Conservation (phyloP, 768 basidiomycete species). For the Termitomyces eurrhizus region DNA sequence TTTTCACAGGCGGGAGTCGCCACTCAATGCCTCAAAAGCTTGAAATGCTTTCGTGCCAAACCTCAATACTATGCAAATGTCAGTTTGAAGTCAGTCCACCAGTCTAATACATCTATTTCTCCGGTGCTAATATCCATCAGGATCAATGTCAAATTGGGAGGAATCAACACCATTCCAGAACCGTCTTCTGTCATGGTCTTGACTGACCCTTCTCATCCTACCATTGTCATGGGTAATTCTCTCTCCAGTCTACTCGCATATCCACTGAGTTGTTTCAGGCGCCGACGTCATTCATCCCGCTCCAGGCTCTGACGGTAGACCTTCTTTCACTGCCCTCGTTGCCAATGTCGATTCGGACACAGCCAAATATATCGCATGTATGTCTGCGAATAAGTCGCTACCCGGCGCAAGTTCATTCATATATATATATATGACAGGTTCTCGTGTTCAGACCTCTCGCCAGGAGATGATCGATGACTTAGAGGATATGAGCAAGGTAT, state of each 20-base stretch:
- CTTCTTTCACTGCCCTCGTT: constrained; percentile 79
- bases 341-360: constrained; percentile 74
- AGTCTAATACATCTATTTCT: not conserved
- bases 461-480: constrained; percentile 78
- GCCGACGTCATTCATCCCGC: constrained; percentile 85
- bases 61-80: constrained; percentile 82
- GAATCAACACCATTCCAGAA: constrained; percentile 77
- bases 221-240: constrained; percentile 68
- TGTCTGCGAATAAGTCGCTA: constrained; percentile 1
- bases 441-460: constrained; percentile 62
- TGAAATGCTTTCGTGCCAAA: constrained; percentile 64
- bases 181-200: constrained; percentile 60
- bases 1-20: constrained; percentile 59
- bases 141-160: constrained; percentile 82
- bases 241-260: not conserved
- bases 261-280: constrained; percentile 33
- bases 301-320: constrained; percentile 73
- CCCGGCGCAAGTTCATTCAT: not conserved
- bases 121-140: constrained; percentile 29
- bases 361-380: constrained; percentile 62
- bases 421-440: constrained; percentile 33
- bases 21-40: constrained; percentile 72
- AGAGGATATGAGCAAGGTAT: constrained; percentile 58
- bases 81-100: constrained; percentile 54
- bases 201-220: constrained; percentile 68